Evolutionary conservation across 768 basidiomycete species (phyloP).

Genomic region (Arthromyces matolae): DNA sequence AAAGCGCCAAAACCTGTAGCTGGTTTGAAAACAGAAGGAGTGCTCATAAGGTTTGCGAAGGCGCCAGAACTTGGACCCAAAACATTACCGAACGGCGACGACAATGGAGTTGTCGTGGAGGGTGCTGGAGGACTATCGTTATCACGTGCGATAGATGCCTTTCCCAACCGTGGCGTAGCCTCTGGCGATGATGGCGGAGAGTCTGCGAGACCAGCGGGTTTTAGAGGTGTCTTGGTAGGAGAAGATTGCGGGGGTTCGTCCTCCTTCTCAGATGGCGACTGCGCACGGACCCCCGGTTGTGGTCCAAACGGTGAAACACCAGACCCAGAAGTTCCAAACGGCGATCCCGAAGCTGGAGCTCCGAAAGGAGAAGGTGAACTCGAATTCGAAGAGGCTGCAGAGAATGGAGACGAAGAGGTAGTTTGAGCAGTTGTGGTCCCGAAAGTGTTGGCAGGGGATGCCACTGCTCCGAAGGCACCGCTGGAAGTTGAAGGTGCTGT

Average conservation of each 20-base stretch:
- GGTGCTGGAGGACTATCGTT: constrained; percentile 12
- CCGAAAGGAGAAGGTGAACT: background rate
- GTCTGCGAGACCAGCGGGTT: constrained; percentile 2
- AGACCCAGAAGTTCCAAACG: constrained; percentile 10
- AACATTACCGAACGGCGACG: constrained; percentile 17
- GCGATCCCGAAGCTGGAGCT: background rate
- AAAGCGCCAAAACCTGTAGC: constrained; percentile 47
- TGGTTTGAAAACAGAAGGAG: constrained; percentile 38
- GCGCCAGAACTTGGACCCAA: constrained; percentile 23
- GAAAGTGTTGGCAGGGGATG: constrained; percentile 24
- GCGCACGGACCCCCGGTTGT: constrained; percentile 5
- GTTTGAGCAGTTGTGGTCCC: constrained; percentile 5
- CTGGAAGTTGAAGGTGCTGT: constrained; percentile 6
- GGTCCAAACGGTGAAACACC: constrained; percentile 8
- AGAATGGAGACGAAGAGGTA: constrained; percentile 3
- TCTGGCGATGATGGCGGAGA: constrained; percentile 22
- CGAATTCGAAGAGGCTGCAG: background rate
- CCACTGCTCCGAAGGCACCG: constrained; percentile 19
- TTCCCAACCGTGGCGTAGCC: constrained; percentile 13
- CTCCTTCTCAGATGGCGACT: constrained; percentile 7
- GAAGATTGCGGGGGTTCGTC: background rate
- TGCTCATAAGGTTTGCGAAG: constrained; percentile 36
- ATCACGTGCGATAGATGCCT: constrained; percentile 14
- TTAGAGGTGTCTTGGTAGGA: constrained; percentile 5
- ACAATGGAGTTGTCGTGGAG: constrained; percentile 20